A percentile compares a stretch with the other conserved stretches of the same genome.
These are phyloP conservation scores for Neoarthrinium moseri DNA, from an alignment of 2,329 filamentous ascomycete genomes.

Conservation along the genomic window DNA sequence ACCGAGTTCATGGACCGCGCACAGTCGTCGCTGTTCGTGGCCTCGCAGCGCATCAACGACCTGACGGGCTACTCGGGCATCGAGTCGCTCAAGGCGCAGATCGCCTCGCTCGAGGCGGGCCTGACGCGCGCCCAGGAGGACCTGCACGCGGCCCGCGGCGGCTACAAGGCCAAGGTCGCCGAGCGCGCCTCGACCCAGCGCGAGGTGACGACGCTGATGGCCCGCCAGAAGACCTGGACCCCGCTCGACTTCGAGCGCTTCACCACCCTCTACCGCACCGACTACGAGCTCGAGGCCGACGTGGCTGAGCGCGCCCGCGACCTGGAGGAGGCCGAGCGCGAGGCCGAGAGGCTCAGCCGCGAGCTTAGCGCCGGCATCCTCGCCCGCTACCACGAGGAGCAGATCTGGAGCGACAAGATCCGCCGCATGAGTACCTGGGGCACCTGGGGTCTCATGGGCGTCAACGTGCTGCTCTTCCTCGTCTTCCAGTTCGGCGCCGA, in stretches of 20 bases:
- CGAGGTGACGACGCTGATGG: constrained; percentile 90
- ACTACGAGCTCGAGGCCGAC: constrained; percentile 88
- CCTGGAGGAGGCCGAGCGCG: constrained; percentile 72
- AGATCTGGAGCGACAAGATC: constrained; percentile 99
- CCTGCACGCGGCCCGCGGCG: constrained; percentile 70
- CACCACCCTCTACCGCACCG: constrained; percentile 85
- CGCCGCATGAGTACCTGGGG: constrained; percentile 96
- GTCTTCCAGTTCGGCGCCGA: constrained; percentile 86
- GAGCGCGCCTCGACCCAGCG: constrained; percentile 87
- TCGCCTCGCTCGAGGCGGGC: constrained; percentile 62
- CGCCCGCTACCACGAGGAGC: constrained; percentile 94
- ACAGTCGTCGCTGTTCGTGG: constrained; percentile 79
- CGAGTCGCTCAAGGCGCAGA: constrained; percentile 78
- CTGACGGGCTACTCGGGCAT: constrained; percentile 93
- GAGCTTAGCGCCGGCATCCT: constrained; percentile 81
- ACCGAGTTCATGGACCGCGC: constrained; percentile 82
- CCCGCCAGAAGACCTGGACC: constrained; percentile 91
- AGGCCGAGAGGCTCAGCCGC: constrained; percentile 74
- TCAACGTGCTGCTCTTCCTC: constrained; percentile 88
- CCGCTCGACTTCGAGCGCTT: constrained; percentile 88
- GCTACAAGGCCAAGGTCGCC: constrained; percentile 80
- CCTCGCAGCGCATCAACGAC: constrained; percentile 86
- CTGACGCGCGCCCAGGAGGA: constrained; percentile 59
- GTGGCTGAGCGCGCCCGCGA: constrained; percentile 71
- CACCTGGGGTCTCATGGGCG: constrained; percentile 95